Base-by-base conservation (phyloP, 2,329 filamentous ascomycete genomes). In the Clarireedia monteithiana region DNA sequence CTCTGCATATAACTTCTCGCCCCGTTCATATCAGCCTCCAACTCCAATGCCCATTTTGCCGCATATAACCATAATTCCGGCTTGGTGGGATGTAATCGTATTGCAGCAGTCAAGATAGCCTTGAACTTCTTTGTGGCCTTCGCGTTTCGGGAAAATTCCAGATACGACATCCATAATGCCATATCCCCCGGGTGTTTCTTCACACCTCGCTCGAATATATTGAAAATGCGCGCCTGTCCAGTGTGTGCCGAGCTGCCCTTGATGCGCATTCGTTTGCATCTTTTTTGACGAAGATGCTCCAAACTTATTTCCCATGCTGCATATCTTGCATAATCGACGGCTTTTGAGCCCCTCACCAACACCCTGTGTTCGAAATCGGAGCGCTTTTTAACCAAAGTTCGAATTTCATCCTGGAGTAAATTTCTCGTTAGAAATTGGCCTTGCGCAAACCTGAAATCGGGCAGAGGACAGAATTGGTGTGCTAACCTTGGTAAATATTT, bases 301-400 rank as follows among this genome's bases (percentile, higher is more conserved):
- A 88, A 77, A 26, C 80, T 82, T 60, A 79, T 78, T 66, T 88
- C 84, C 82, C 83, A 87, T 56, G 77, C 82, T 47, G 88, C 86
- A 74, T 97, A 99, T 63, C 85, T 82, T 53, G 89, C 84, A 74
- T 89, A 97, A 69, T 96, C 90, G 58, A 80, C 74, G 0, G 91
- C 81, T 44, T 82, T 81, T 59, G 85, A 85, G 49, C 91, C 89
- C 24, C 90, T 85, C 3, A 89, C 85, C 59, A 96, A 88, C 63
- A 97, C 82, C 57, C 85, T 87, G 73, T 96, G 92, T 71, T 99
- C 94, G 70, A 91, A 95, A 65, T 95, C 88, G 67, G 90, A 95
- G 64, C 94, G 85, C 71, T 94, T 96, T 68, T 86, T 85, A 52
- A 95, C 86, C 62, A 99, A 91, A 47, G 86, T 86, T 60, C 83